phyloP scores from a whole-genome alignment of 1,139 yeast genomes.

The Kodamaea fungicola region DNA sequence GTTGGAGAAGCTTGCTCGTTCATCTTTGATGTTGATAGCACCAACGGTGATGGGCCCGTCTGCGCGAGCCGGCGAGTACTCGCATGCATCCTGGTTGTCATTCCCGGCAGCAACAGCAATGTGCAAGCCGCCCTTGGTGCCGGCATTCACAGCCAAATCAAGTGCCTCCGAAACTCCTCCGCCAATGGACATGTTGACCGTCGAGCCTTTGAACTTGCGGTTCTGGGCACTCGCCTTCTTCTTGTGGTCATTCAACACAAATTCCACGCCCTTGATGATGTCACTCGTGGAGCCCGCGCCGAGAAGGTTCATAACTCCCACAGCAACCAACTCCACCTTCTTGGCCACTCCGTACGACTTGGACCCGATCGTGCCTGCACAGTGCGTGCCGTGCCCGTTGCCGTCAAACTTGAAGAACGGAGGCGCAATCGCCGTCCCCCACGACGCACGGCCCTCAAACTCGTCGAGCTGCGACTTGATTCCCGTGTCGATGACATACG shows the following conservation, averaged over 20 bases:
- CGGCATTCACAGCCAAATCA: constrained; percentile 44
- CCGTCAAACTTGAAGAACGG: constrained; percentile 36
- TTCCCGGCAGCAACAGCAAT: constrained; percentile 48
- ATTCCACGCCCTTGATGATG: constrained; percentile 43
- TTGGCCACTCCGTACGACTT: constrained; percentile 43
- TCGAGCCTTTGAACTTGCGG: constrained; percentile 43
- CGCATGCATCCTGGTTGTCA: constrained; percentile 42
- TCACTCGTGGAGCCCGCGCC: constrained; percentile 43
- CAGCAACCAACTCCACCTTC: constrained; percentile 39
- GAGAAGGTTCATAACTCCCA: constrained; percentile 38
- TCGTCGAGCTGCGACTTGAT: constrained; percentile 38
- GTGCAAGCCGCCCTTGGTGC: constrained; percentile 38
- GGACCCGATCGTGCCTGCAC: constrained; percentile 46
- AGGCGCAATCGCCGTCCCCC: constrained; percentile 41
- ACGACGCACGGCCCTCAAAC: constrained; percentile 40
- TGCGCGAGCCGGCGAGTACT: constrained; percentile 43
- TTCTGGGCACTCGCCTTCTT: constrained; percentile 23
- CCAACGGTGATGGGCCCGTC: constrained; percentile 43
- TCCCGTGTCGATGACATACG: constrained; percentile 45
- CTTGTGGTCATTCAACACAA: constrained; percentile 38
- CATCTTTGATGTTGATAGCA: constrained; percentile 36
- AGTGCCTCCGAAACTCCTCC: constrained; percentile 42
- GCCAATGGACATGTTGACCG: constrained; percentile 44
- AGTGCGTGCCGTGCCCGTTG: constrained; percentile 44
- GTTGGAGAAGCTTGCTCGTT: constrained; percentile 41